phyloP scores from a whole-genome alignment of 2,329 filamentous ascomycete genomes.

The Cladosporium austrohemisphaericum region DNA sequence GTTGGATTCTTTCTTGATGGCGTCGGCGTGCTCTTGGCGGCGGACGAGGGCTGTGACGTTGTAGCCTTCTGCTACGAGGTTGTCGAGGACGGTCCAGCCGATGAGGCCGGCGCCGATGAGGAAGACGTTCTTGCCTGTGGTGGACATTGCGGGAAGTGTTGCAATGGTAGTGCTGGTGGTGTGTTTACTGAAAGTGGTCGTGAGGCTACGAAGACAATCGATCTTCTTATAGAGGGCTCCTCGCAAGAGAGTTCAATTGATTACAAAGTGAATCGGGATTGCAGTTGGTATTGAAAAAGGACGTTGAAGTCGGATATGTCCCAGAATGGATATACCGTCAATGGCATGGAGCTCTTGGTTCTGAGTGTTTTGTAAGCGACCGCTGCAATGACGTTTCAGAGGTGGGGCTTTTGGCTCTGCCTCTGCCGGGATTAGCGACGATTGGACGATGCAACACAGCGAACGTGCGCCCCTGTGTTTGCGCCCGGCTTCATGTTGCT shows the following conservation, averaged over 20 bases:
- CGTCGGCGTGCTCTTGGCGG: conserved; percentile 36
- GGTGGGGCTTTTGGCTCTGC: background rate
- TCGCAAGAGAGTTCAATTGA: no score
- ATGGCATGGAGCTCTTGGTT: background rate
- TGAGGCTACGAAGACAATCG: no score
- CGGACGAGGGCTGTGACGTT: conserved; percentile 43
- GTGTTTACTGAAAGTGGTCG: background rate
- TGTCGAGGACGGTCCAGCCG: conserved; percentile 46
- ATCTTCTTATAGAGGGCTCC: no score
- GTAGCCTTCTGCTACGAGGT: conserved; percentile 42
- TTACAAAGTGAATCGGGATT: no score
- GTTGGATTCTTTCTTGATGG: conserved; percentile 37
- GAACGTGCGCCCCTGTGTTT: no score
- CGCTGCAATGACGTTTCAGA: conserved; percentile 9
- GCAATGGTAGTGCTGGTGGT: background rate
- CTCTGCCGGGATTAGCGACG: no score
- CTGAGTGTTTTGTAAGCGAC: background rate
- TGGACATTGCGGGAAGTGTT: conserved; percentile 15
- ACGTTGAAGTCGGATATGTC: background rate
- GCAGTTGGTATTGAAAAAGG: no score
- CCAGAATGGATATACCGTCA: background rate
- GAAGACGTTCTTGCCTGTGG: conserved; percentile 36
- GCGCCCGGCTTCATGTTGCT: no score
- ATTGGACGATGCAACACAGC: no score
- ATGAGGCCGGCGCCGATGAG: conserved; percentile 48